These are phyloP conservation scores for Plasmodium malariae DNA, from an alignment of 169 alveolate genomes.

Conservation along the genomic window DNA sequence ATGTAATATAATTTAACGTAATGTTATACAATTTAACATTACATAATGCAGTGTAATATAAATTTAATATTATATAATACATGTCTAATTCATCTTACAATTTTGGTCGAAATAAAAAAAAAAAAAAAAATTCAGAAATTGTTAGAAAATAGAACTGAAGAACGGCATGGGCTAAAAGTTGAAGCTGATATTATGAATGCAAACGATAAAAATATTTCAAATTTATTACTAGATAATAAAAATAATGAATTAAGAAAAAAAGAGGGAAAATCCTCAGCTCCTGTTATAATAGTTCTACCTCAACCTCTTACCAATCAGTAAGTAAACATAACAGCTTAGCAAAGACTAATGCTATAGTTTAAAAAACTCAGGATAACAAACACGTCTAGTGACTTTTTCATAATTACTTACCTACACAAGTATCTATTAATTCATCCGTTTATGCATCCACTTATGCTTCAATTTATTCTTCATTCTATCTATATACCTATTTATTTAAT, in stretches of 20 bases:
- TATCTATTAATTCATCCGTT: not conserved
- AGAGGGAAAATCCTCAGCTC: constrained; percentile 10
- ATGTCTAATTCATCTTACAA: too few relatives aligned
- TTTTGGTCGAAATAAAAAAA: too few relatives aligned
- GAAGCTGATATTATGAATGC: constrained; percentile 53
- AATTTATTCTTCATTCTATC: constrained; percentile 3
- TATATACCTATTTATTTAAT: too few relatives aligned
- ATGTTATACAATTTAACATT: too few relatives aligned
- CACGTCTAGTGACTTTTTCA: too few relatives aligned
- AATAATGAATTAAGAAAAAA: not conserved
- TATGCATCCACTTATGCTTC: not conserved
- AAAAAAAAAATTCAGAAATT: constrained; percentile 25
- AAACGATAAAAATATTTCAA: constrained; percentile 58
- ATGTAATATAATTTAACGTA: too few relatives aligned
- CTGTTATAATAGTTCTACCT: constrained; percentile 41
- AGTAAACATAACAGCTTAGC: not conserved
- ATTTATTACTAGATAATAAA: constrained; percentile 29
- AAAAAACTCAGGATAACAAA: too few relatives aligned
- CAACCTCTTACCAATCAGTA: constrained; percentile 55
- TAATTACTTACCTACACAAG: not conserved
- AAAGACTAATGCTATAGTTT: not conserved
- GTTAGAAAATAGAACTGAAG: constrained; percentile 5
- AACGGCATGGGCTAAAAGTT: constrained; percentile 5
- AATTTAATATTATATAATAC: too few relatives aligned
- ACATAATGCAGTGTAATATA: too few relatives aligned